phyloP scores from a whole-genome alignment of 257 asterid species.

The Petunia axillaris region DNA sequence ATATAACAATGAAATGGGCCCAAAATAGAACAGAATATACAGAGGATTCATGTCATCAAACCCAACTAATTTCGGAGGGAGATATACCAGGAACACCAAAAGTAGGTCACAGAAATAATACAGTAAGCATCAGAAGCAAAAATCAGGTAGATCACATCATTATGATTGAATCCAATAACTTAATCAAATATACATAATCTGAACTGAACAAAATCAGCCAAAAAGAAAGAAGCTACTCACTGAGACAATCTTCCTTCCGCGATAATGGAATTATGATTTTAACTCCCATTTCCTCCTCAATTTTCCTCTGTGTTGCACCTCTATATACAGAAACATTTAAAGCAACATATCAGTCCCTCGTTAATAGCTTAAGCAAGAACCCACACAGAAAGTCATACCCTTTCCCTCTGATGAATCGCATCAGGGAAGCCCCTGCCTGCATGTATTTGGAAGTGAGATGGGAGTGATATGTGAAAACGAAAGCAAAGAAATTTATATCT shows the following conservation, averaged over 20 bases:
- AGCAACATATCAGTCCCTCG: background rate
- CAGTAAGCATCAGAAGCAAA: background rate
- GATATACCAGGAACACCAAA: constrained; percentile 2
- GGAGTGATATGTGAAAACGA: constrained; percentile 4
- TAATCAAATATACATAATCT: constrained; percentile 10
- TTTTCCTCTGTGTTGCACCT: constrained; percentile 61
- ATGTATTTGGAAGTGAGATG: constrained; percentile 37
- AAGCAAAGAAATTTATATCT: background rate
- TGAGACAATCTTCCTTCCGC: constrained; percentile 59
- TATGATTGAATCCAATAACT: constrained; percentile 17
- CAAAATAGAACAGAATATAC: constrained; percentile 13
- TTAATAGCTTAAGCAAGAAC: constrained; percentile 10
- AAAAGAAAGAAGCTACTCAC: constrained; percentile 54
- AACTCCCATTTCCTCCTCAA: constrained; percentile 68
- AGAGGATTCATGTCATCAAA: background rate
- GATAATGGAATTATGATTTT: constrained; percentile 65
- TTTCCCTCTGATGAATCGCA: constrained; percentile 80
- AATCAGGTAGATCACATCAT: background rate
- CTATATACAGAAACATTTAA: constrained; percentile 40
- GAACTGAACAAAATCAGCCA: constrained; percentile 24
- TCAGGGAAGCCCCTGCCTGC: constrained; percentile 79
- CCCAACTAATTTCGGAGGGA: background rate
- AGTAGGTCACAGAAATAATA: constrained; percentile 20
- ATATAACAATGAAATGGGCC: background rate
- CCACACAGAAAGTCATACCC: constrained; percentile 47